phyloP scores from a whole-genome alignment of 768 basidiomycete genomes.

The Baorangia bicolor region DNA sequence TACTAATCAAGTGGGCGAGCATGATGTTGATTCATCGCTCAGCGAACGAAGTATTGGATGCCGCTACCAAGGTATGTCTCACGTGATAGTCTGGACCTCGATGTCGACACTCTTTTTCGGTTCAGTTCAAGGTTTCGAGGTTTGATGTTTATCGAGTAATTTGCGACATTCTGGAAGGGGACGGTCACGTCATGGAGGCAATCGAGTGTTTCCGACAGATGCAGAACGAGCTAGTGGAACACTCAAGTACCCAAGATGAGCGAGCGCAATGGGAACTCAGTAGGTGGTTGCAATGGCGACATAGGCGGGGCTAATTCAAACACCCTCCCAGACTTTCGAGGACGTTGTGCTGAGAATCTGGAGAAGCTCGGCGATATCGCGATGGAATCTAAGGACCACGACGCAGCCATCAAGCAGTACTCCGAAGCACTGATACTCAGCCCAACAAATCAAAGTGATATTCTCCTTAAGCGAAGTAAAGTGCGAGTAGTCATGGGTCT shows the following conservation, averaged over 20 bases:
- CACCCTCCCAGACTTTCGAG: not conserved
- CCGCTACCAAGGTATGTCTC: not conserved
- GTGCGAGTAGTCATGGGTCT: not conserved
- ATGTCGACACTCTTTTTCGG: not conserved
- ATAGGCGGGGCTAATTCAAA: not conserved
- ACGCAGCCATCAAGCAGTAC: not conserved
- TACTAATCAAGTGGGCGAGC: not conserved
- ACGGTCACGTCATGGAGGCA: not conserved
- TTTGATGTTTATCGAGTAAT: not conserved
- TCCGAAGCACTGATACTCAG: not conserved
- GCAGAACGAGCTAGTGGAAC: not conserved
- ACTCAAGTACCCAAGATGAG: not conserved
- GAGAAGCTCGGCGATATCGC: not conserved
- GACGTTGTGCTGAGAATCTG: not conserved
- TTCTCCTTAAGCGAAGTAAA: constrained; percentile 5
- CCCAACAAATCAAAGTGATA: not conserved
- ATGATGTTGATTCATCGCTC: not conserved
- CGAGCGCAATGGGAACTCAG: not conserved
- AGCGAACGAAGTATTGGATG: not conserved
- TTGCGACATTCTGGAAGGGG: not conserved
- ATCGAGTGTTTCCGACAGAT: not conserved
- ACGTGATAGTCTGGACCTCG: too few relatives aligned
- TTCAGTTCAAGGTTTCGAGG: constrained; percentile 1
- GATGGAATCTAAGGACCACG: not conserved
- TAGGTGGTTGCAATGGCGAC: not conserved